Percentiles rank a stretch among this genome's conserved stretches.
Conservation (phyloP, 2,329 filamentous ascomycete genomes). For the Cordyceps cateniannulata region DNA sequence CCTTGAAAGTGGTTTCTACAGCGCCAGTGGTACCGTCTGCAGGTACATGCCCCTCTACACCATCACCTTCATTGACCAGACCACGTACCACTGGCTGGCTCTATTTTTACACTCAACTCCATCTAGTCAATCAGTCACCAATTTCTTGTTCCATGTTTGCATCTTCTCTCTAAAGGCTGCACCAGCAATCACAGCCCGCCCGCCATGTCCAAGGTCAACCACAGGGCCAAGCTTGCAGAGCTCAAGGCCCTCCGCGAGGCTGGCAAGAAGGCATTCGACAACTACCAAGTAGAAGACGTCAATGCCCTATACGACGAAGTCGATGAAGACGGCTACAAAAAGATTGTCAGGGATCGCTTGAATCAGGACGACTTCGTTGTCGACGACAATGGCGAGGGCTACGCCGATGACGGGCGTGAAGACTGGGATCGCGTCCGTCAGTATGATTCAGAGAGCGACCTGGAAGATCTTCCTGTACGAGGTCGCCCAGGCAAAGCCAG, state of each 20-base stretch:
- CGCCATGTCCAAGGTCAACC: constrained; percentile 31
- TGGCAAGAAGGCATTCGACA: constrained; percentile 85
- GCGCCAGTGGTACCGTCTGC: no score
- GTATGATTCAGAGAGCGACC: constrained; percentile 69
- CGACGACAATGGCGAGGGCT: constrained; percentile 95
- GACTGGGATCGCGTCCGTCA: constrained; percentile 76
- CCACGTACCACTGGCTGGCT: background rate
- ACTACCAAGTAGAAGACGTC: constrained; percentile 80
- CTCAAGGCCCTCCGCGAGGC: constrained; percentile 76
- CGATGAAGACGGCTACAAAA: constrained; percentile 95
- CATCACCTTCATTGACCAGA: background rate
- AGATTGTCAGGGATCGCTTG: constrained; percentile 80
- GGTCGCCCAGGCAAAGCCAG: constrained; percentile 46
- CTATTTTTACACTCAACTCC: background rate
- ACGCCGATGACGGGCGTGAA: constrained; percentile 92
- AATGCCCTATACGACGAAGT: constrained; percentile 90
- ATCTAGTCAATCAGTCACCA: no score
- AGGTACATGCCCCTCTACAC: background rate
- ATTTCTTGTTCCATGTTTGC: background rate
- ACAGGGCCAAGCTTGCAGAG: constrained; percentile 60
- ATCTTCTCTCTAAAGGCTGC: background rate
- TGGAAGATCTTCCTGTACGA: constrained; percentile 29
- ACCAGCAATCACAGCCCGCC: constrained; percentile 13
- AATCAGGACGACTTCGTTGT: constrained; percentile 97
- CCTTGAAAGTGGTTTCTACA: background rate